Percentiles rank a stretch among this genome's conserved stretches.
phyloP scores from a whole-genome alignment of 441 rosid species.

The Populus hybrid region DNA sequence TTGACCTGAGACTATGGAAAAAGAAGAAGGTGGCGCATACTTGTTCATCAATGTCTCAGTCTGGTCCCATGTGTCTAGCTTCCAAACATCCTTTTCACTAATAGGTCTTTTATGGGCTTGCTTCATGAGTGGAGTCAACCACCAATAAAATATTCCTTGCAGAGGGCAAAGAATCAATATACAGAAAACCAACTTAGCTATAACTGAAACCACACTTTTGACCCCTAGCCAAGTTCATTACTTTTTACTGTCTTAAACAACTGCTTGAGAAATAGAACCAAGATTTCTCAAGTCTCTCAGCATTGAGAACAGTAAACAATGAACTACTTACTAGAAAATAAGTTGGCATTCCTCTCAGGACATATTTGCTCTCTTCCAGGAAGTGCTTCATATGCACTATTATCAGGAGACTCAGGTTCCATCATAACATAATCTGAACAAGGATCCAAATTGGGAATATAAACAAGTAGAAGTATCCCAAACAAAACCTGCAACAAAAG shows the following conservation, averaged over 20 bases:
- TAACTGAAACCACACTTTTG: not conserved
- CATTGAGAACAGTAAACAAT: not conserved
- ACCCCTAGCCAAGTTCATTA: not conserved
- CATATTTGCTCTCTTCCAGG: constrained; percentile 72
- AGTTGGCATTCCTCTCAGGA: constrained; percentile 70
- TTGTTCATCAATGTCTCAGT: constrained; percentile 64
- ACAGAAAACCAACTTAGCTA: not conserved
- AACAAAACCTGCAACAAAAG: constrained; percentile 55
- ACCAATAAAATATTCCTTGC: constrained; percentile 77
- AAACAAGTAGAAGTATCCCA: constrained; percentile 64
- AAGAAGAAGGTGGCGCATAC: constrained; percentile 36
- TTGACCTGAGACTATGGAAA: constrained; percentile 13
- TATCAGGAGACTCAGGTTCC: constrained; percentile 45
- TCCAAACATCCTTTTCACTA: constrained; percentile 93
- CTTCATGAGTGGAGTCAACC: constrained; percentile 95
- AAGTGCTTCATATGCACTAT: constrained; percentile 73
- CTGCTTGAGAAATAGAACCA: not conserved
- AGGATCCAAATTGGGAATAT: constrained; percentile 73
- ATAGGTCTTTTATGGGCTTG: no score
- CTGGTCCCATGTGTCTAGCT: constrained; percentile 90
- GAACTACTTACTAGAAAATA: constrained; percentile 72
- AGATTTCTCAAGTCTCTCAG: not conserved
- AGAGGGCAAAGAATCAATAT: constrained; percentile 17
- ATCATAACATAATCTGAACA: constrained; percentile 56
- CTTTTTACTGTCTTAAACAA: not conserved